A percentile compares a stretch with the other conserved stretches of the same genome.
phyloP scores from a whole-genome alignment of 257 asterid genomes.

The Fraxinus quadrangulata region DNA sequence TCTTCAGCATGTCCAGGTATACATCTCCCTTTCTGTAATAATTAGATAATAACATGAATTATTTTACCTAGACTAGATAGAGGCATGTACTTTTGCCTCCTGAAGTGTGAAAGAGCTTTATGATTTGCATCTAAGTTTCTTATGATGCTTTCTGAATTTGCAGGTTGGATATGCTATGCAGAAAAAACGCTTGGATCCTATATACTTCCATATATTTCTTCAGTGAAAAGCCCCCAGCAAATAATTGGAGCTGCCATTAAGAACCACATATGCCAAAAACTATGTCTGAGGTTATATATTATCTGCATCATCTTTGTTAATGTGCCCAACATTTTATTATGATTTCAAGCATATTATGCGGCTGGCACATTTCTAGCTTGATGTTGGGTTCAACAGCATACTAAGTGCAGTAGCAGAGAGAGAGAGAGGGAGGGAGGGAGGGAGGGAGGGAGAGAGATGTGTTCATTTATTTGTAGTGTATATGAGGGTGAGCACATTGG shows the following conservation, averaged over 20 bases:
- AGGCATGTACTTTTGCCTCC: not conserved
- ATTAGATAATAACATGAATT: not conserved
- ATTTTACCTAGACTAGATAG: conserved; percentile 1
- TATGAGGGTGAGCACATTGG: conserved; percentile 1
- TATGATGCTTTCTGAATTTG: conserved; percentile 24
- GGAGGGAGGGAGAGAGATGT: not conserved
- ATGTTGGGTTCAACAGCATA: not conserved
- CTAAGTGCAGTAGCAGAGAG: not conserved
- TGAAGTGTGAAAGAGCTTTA: not conserved
- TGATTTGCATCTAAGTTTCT: conserved; percentile 14
- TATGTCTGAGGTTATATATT: conserved; percentile 57
- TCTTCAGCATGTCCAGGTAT: conserved; percentile 98
- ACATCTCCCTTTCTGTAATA: not conserved
- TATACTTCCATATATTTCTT: conserved; percentile 89
- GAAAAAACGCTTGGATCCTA: conserved; percentile 95
- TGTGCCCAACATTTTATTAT: not conserved
- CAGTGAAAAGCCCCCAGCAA: conserved; percentile 98
- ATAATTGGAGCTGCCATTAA: conserved; percentile 82
- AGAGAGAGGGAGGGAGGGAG: no score
- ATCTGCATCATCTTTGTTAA: conserved; percentile 14
- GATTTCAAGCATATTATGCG: not conserved
- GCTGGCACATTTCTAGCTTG: not conserved
- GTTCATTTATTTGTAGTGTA: not conserved
- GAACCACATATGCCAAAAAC: conserved; percentile 58
- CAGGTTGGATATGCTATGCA: conserved; percentile 99